Conservation (phyloP, 257 asterid species). For the Scutellaria barbata region DNA sequence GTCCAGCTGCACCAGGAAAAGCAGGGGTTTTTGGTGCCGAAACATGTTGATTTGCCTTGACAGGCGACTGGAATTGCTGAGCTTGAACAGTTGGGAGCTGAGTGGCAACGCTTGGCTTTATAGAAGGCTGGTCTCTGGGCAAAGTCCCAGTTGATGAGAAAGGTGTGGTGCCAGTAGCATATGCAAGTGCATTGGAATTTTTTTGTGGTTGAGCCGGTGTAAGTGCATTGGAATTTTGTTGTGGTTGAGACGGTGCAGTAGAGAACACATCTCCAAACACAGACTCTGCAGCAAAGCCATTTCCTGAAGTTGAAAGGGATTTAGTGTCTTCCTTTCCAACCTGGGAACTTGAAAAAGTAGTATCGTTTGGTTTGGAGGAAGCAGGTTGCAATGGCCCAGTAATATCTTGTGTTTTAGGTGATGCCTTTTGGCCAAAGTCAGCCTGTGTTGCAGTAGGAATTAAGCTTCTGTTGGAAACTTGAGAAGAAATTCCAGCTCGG, state of each 20-base stretch:
- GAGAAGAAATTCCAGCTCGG: constrained; percentile 56
- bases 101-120: constrained; percentile 47
- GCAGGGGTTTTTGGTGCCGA: constrained; percentile 49
- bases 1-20: constrained; percentile 60
- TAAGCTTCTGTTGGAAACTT: constrained; percentile 50
- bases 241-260: constrained; percentile 53
- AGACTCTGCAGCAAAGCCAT: constrained; percentile 62
- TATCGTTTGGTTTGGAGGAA: constrained; percentile 51
- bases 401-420: constrained; percentile 53
- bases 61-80: constrained; percentile 54
- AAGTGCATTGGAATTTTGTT: constrained; percentile 44
- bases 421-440: constrained; percentile 39
- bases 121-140: constrained; percentile 51
- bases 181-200: constrained; percentile 40
- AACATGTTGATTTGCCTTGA: constrained; percentile 57
- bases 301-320: constrained; percentile 56
- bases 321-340: constrained; percentile 52
- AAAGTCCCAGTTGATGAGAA: constrained; percentile 49
- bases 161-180: constrained; percentile 50
- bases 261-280: constrained; percentile 72
- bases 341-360: constrained; percentile 43
- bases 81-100: constrained; percentile 54
- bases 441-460: constrained; percentile 55
- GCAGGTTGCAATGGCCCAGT: constrained; percentile 52
- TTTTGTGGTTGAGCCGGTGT: constrained; percentile 38